Conservation (phyloP, 257 asterid genomes). For the Knoxia roxburghii region DNA sequence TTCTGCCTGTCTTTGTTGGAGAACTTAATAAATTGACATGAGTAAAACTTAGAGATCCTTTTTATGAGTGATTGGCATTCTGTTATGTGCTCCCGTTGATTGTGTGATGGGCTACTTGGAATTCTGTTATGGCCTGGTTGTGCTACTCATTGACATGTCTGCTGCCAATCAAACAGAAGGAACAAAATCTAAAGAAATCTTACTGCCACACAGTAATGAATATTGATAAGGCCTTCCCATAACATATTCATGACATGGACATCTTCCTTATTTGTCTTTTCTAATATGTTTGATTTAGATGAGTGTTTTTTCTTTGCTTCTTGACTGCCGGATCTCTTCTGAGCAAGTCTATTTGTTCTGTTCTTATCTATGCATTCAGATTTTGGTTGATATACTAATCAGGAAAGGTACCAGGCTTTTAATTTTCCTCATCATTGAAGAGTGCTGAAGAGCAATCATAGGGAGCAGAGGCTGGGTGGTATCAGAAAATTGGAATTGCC, state of each 20-base stretch:
- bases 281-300: neutral
- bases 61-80: neutral
- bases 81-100: neutral
- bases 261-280: neutral
- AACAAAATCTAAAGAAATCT: neutral
- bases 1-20: neutral
- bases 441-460: neutral
- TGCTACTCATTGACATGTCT: neutral
- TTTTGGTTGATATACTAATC: neutral
- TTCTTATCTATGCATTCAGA: neutral
- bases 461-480: neutral
- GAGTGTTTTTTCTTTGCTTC: neutral
- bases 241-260: neutral
- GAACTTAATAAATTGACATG: neutral
- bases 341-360: neutral
- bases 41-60: neutral
- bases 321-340: neutral
- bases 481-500: neutral
- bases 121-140: neutral
- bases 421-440: slow-evolving; percentile 6
- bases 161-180: neutral
- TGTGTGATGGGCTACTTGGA: neutral
- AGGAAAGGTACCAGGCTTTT: slow-evolving; percentile 7
- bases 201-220: too few species aligned
- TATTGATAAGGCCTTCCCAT: neutral